phyloP scores from a whole-genome alignment of 768 basidiomycete genomes.

The Cystobasidium tubakii region DNA sequence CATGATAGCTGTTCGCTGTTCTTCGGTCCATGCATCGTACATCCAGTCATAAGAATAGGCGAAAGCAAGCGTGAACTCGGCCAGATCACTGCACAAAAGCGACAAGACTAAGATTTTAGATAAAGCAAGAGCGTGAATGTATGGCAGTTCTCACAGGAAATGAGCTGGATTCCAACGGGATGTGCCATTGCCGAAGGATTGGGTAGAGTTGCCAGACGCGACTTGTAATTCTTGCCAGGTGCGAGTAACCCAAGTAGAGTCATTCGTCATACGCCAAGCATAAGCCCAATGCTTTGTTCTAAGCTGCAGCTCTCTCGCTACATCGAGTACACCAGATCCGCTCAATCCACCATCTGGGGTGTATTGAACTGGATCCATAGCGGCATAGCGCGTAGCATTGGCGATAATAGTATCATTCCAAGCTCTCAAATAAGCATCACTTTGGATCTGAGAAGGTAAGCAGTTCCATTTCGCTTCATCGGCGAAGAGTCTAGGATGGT shows the following conservation, averaged over 20 bases:
- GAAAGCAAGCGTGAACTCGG: constrained; percentile 58
- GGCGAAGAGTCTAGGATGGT: constrained; percentile 86
- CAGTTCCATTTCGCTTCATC: constrained; percentile 88
- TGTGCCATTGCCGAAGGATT: neutral
- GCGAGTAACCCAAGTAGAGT: constrained; percentile 84
- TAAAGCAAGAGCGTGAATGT: neutral
- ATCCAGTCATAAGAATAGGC: constrained; percentile 90
- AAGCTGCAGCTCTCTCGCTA: constrained; percentile 82
- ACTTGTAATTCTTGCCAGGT: constrained; percentile 77
- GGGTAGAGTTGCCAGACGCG: constrained; percentile 45
- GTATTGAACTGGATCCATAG: constrained; percentile 59
- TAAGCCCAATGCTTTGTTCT: constrained; percentile 81
- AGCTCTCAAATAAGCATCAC: constrained; percentile 71
- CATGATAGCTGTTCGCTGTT: constrained; percentile 66
- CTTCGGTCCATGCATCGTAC: constrained; percentile 70
- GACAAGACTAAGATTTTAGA: neutral
- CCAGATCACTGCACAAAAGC: neutral
- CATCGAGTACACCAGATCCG: constrained; percentile 81
- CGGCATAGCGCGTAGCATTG: constrained; percentile 71
- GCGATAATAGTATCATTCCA: constrained; percentile 89
- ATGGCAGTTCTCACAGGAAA: constrained; percentile 15
- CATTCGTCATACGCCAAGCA: constrained; percentile 80
- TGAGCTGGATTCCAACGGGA: constrained; percentile 16
- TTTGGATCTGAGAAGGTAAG: constrained; percentile 62
- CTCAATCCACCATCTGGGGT: constrained; percentile 62